Base-by-base conservation (phyloP, 345 rosid genomes). In the Litchi chinensis region DNA sequence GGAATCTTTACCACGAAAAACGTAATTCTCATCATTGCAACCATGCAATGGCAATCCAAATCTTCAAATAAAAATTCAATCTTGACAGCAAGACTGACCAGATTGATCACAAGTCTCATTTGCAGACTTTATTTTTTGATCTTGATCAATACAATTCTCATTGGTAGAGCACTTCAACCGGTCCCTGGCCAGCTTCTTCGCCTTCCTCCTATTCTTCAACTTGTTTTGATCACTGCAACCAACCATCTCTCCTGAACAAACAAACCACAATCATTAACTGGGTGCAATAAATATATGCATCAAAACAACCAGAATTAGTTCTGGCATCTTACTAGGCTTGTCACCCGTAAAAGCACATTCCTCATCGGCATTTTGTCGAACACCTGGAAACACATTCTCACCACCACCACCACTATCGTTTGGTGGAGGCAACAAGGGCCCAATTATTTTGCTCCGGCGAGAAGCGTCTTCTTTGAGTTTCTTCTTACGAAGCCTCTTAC, bases 401-500 rank as follows among this genome's bases (percentile, higher is more conserved):
- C 63, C 85, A 21, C 65, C 77, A 41, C 70, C 52, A 4, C 54
- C 54, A 2, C 18, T 37, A 18, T 0, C 32, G 18, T 28, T 77
- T 8, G 78, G 50, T 9, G 73, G 2, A 60, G 91, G 91, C 81
- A 87, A 80, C 78, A 90, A 67, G n/a, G 98, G 97, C 28, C 97
- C 98, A 21, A 90, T 86, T 0, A 90, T 37, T 68, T 86, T 80
- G 72, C 87, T 77, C n/a, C 91, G 87, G 24, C 90, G 90, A 62
- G 39, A 65, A 41, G 82, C 76, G 59, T 91, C 94, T 66, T 89
- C 93, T 76, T 86, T 91, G 52, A 95, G 87, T 88, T 79, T 91
- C 85, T 82, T 93, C 89, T 85, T 91, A 40, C 95, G 87, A 48
- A 88, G 62, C 79, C 97, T 84, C 83, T 95, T 92, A 80, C 98